Evolutionary conservation across 2,329 filamentous ascomycete genomes (phyloP).

Genomic region (Fusarium veterinarium): DNA sequence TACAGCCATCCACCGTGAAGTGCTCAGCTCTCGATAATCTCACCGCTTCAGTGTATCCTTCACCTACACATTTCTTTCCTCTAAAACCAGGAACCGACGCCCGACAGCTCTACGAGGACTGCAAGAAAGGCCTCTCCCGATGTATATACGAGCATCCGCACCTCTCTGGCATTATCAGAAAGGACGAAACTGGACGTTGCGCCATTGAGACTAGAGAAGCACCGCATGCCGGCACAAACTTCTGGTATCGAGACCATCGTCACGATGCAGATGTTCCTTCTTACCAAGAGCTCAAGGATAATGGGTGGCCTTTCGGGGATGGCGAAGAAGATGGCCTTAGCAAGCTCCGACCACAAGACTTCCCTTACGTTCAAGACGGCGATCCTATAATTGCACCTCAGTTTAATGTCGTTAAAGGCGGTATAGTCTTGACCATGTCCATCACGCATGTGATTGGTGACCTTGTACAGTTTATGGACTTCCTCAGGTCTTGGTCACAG

Average conservation of each 20-base stretch:
- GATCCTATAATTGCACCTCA: slow-evolving; percentile 13
- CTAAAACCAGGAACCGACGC: neutral
- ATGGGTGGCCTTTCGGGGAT: slow-evolving; percentile 10
- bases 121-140: slow-evolving; percentile 2
- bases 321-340: slow-evolving; percentile 8
- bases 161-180: slow-evolving; percentile 4
- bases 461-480: slow-evolving; percentile 11
- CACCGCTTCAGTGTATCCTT: slow-evolving; percentile 18
- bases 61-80: slow-evolving; percentile 13
- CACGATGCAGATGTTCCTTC: neutral
- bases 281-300: neutral
- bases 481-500: slow-evolving; percentile 6
- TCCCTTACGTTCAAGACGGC: neutral
- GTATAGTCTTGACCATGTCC: slow-evolving; percentile 13
- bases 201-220: neutral
- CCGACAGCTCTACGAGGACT: slow-evolving; percentile 14
- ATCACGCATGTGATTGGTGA: slow-evolving; percentile 16
- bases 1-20: neutral
- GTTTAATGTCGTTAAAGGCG: slow-evolving; percentile 8
- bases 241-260: slow-evolving; percentile 13
- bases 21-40: slow-evolving; percentile 16
- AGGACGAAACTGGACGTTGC: slow-evolving; percentile 12
- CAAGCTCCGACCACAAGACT: slow-evolving; percentile 2
- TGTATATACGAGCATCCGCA: slow-evolving; percentile 15
- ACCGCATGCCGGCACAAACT: neutral